Conservation (phyloP, 495 filamentous ascomycete species). For the Alectoria sarmentosa region DNA sequence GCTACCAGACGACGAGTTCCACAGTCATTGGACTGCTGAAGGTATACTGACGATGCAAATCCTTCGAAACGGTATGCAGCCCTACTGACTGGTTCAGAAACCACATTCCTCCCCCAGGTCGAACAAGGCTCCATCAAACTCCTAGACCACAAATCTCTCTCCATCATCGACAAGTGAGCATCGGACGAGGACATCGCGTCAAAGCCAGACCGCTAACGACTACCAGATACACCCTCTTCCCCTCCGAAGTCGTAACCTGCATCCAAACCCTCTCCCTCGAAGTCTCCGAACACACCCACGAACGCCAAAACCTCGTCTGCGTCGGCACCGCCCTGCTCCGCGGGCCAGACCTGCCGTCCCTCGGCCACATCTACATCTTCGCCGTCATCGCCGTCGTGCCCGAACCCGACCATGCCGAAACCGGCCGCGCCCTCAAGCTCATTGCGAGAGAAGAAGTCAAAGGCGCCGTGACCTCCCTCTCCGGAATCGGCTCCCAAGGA, state of each 20-base stretch:
- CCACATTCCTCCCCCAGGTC: slow-evolving; percentile 56
- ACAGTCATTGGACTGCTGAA: slow-evolving; percentile 72
- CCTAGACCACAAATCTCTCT: slow-evolving; percentile 65
- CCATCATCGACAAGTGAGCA: slow-evolving; percentile 66
- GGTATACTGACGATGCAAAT: slow-evolving; percentile 28
- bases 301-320: slow-evolving; percentile 69
- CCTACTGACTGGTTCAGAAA: slow-evolving; percentile 31
- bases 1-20: slow-evolving; percentile 74
- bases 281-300: slow-evolving; percentile 80
- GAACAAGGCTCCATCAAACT: slow-evolving; percentile 66
- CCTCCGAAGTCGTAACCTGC: slow-evolving; percentile 68
- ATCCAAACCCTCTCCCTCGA: slow-evolving; percentile 81
- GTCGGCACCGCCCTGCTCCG: slow-evolving; percentile 78
- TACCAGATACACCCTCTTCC: slow-evolving; percentile 48
- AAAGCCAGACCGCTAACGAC: not conserved
- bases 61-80: slow-evolving; percentile 10
- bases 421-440: slow-evolving; percentile 74
- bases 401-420: slow-evolving; percentile 77
- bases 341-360: slow-evolving; percentile 81
- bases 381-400: slow-evolving; percentile 88
- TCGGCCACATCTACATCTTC: slow-evolving; percentile 85
- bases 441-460: slow-evolving; percentile 84
- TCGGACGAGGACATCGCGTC: not conserved
- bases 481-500: slow-evolving; percentile 83
- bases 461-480: slow-evolving; percentile 86